Percentiles rank a stretch among this genome's conserved stretches.
Conservation (phyloP, 2,329 filamentous ascomycete genomes). For the Microsporum ferrugineum region DNA sequence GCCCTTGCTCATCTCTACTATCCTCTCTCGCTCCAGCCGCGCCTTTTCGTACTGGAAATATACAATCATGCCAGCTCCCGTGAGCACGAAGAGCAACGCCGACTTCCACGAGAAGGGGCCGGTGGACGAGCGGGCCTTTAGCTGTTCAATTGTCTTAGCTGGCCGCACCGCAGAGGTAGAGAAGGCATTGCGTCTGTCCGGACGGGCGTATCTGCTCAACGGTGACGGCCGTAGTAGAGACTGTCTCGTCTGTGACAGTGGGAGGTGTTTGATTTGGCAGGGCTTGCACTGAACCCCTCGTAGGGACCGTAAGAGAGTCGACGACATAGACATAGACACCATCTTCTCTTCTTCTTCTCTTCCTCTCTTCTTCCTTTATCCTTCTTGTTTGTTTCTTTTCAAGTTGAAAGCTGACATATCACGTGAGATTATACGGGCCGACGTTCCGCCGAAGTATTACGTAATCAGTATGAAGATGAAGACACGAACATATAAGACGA, state of each 20-base stretch:
- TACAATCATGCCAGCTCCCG: slow-evolving; percentile 65
- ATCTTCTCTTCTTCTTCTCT: background rate
- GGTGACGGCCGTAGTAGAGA: background rate
- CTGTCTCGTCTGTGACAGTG: background rate
- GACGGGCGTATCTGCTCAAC: background rate
- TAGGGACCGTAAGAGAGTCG: background rate
- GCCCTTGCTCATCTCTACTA: slow-evolving; percentile 86
- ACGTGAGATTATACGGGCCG: background rate
- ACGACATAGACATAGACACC: background rate
- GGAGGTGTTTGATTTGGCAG: background rate
- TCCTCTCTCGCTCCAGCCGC: slow-evolving; percentile 74
- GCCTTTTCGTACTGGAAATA: slow-evolving; percentile 93
- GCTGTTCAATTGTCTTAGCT: slow-evolving; percentile 31
- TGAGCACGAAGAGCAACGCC: slow-evolving; percentile 69
- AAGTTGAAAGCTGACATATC: background rate
- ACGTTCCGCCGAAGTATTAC: background rate
- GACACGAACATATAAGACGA: background rate
- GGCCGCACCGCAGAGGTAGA: slow-evolving; percentile 4
- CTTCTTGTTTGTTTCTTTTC: background rate
- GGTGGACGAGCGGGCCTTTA: slow-evolving; percentile 30
- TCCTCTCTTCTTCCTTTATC: background rate
- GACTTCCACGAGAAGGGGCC: slow-evolving; percentile 85
- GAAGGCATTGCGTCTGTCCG: background rate
- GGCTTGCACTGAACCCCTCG: background rate
- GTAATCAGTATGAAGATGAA: too few relatives aligned